Evolutionary conservation across 306 rosid species (phyloP).

Genomic region (Gleditsia sinensis): DNA sequence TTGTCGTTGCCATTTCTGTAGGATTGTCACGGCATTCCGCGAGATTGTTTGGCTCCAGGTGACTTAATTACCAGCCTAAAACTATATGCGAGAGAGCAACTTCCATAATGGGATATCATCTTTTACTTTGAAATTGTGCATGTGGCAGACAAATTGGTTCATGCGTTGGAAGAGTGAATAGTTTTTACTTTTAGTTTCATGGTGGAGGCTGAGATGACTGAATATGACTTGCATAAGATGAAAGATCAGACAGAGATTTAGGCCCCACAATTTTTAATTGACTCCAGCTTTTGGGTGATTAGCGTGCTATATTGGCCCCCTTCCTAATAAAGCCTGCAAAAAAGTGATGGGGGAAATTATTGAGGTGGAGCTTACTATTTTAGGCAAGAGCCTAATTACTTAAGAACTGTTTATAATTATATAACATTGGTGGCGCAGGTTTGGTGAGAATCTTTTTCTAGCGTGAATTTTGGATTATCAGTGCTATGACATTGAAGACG

Average conservation of each 20-base stretch:
- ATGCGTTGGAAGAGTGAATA: constrained; percentile 32
- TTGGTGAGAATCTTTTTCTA: constrained; percentile 1
- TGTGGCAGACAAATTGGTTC: constrained; percentile 49
- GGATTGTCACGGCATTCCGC: constrained; percentile 21
- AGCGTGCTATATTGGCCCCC: constrained; percentile 27
- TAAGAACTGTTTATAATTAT: neutral
- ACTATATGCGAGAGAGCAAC: neutral
- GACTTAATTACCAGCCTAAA: constrained; percentile 34
- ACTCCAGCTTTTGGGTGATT: constrained; percentile 25
- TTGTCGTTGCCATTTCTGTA: constrained; percentile 11
- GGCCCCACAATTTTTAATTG: constrained; percentile 28
- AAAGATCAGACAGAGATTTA: constrained; percentile 29
- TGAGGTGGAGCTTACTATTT: constrained; percentile 33
- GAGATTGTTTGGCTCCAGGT: constrained; percentile 22
- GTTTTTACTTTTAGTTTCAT: neutral
- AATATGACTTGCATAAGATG: constrained; percentile 40
- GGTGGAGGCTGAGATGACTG: constrained; percentile 36
- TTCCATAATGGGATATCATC: constrained; percentile 3
- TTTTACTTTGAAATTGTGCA: constrained; percentile 25
- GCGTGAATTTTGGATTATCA: constrained; percentile 1
- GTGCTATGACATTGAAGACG: constrained; percentile 1
- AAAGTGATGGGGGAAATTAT: constrained; percentile 26
- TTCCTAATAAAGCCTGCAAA: constrained; percentile 28
- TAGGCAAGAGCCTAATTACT: constrained; percentile 12
- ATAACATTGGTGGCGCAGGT: neutral